phyloP scores from a whole-genome alignment of 345 rosid genomes.

The Luvunga scandens region DNA sequence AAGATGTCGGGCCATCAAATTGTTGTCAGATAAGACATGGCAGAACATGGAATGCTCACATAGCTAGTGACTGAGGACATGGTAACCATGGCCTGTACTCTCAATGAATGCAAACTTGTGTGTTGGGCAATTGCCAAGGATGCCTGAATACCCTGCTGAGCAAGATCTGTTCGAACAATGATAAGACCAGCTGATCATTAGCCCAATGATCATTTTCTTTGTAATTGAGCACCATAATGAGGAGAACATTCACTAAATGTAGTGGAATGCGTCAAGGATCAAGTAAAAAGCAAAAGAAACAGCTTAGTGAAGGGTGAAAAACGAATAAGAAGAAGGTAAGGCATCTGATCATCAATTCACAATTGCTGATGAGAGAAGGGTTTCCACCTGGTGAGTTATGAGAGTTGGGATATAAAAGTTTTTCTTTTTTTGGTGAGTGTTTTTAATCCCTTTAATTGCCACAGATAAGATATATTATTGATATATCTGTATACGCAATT shows the following conservation, averaged over 20 bases:
- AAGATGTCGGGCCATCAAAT: not conserved
- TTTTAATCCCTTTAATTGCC: not conserved
- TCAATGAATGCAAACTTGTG: constrained; percentile 13
- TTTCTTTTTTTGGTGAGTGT: not conserved
- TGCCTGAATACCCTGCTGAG: constrained; percentile 12
- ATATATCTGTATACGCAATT: not conserved
- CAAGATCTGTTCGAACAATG: constrained; percentile 11
- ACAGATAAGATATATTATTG: not conserved
- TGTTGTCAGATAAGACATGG: not conserved
- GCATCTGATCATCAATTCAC: not conserved
- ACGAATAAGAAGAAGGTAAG: too few relatives aligned
- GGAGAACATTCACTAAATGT: constrained; percentile 13
- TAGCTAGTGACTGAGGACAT: not conserved
- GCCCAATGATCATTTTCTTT: constrained; percentile 5
- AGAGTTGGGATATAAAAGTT: not conserved
- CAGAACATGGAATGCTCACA: not conserved
- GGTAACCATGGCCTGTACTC: constrained; percentile 5
- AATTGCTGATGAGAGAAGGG: not conserved
- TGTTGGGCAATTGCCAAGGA: not conserved
- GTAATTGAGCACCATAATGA: not conserved
- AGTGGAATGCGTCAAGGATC: not conserved
- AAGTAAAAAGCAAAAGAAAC: not conserved
- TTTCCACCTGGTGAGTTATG: not conserved
- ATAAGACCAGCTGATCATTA: constrained; percentile 14
- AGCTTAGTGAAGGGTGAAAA: too few relatives aligned